phyloP scores from a whole-genome alignment of 2,329 filamentous ascomycete genomes.

The Aplosporella prunicola region DNA sequence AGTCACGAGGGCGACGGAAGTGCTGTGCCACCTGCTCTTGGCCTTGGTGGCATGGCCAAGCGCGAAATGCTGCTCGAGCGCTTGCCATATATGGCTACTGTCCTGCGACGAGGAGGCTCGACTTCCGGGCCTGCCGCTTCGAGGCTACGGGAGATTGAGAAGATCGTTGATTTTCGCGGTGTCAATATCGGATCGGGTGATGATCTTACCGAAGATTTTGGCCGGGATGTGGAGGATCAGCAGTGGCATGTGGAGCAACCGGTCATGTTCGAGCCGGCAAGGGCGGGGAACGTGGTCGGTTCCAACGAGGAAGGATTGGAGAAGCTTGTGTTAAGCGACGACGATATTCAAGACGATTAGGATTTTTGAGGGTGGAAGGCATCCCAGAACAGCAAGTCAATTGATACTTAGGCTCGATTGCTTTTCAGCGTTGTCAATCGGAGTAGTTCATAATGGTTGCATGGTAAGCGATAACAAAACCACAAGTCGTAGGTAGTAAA shows the following conservation, averaged over 20 bases:
- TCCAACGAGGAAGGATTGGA: conserved; percentile 21
- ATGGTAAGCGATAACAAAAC: too few relatives aligned
- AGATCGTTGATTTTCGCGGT: conserved; percentile 57
- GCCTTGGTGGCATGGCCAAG: conserved; percentile 56
- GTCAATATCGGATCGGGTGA: conserved; percentile 29
- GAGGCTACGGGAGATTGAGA: conserved; percentile 51
- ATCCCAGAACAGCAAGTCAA: not conserved
- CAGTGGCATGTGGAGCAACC: too few relatives aligned
- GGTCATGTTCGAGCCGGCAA: too few relatives aligned
- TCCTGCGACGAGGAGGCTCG: conserved; percentile 35
- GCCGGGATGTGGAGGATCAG: too few relatives aligned
- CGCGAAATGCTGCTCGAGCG: conserved; percentile 73
- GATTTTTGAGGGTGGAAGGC: not conserved
- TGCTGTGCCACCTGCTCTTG: conserved; percentile 28
- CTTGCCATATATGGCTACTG: conserved; percentile 72
- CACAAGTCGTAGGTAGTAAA: too few relatives aligned
- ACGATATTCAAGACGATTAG: conserved; percentile 36
- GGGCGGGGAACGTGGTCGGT: too few relatives aligned
- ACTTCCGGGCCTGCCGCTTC: conserved; percentile 16
- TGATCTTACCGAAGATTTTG: too few relatives aligned
- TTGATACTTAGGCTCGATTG: not conserved
- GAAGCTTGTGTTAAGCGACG: conserved; percentile 35
- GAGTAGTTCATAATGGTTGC: too few relatives aligned
- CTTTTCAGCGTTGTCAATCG: too few relatives aligned
- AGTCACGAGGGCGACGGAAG: conserved; percentile 14